Evolutionary conservation across 2,329 filamentous ascomycete genomes (phyloP).

Genomic region (Chalaropsis ovoidea): DNA sequence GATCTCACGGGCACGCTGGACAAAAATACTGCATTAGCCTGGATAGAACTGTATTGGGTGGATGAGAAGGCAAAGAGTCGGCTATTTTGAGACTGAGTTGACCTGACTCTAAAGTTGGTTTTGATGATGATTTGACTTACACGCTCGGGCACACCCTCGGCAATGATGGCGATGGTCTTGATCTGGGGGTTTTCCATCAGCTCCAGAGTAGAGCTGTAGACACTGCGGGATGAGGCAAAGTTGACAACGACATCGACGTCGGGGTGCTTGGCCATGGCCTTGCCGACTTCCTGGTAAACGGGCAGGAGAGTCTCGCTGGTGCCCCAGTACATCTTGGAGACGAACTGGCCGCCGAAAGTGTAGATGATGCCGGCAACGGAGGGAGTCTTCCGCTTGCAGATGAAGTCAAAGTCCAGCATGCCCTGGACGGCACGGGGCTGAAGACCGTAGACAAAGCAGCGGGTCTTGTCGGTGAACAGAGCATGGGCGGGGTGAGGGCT

Average conservation of each 20-base stretch:
- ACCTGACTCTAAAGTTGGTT: neutral
- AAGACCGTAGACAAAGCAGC: conserved; percentile 99
- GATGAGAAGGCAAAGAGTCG: neutral
- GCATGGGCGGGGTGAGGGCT: conserved; percentile 80
- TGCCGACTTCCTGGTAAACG: conserved; percentile 88
- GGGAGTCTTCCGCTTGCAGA: conserved; percentile 95
- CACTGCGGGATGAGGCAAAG: conserved; percentile 97
- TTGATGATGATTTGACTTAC: conserved; percentile 44
- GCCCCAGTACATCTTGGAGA: conserved; percentile 99
- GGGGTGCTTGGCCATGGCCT: conserved; percentile 91
- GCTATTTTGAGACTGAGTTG: conserved; percentile 4
- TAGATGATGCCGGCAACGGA: conserved; percentile 99
- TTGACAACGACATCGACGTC: conserved; percentile 98
- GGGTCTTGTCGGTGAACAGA: conserved; percentile 98
- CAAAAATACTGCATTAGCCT: neutral
- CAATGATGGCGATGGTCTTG: conserved; percentile 98
- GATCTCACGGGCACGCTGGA: conserved; percentile 89
- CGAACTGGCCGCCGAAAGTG: conserved; percentile 98
- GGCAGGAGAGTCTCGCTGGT: conserved; percentile 97
- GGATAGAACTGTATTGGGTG: neutral
- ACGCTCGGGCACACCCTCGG: conserved; percentile 96
- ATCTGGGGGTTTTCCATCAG: conserved; percentile 95
- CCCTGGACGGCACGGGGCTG: conserved; percentile 87
- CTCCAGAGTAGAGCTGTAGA: conserved; percentile 98
- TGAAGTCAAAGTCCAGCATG: conserved; percentile 99